Evolutionary conservation across 305 asterid species (phyloP), one percentile per base, ranked within the genome.

Genomic region (Andrographis paniculata): DNA sequence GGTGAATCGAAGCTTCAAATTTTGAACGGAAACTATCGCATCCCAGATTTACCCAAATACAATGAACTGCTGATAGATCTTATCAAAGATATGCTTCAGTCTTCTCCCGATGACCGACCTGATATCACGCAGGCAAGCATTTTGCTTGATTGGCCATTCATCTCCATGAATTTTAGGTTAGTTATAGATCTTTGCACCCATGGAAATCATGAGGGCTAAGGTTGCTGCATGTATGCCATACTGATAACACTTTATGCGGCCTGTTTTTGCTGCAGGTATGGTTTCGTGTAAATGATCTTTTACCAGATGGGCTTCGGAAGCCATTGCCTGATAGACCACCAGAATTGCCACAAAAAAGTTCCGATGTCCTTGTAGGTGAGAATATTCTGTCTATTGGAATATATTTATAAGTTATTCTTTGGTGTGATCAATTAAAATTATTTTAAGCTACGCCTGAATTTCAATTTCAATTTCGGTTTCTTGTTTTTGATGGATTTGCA

Each of bases 81-180:
- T 35, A 78, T 82, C 58, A 73, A 63, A 68, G 95, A 86, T 46
- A 73, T 67, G 82, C 95, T 89, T 67, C 94, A 86, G 38, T 67
- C 95, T 50, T 83, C 94, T 19, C 95, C 98, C 18, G 71, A 73
- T 22, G 74, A 79, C 70, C 70, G 98, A 76, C 98, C 98, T 50
- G 95, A 89, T 71, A 82, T 89, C 82, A 80, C 94, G 73, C 96
- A 89, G 96, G 96, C 96, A 89, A 82, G 93, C 87, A 62, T 77
- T 84, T 79, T 67, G 84, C 94, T 76, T 77, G 94, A 81, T 84
- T 75, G 87, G 88, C 78, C 85, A 76, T 81, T 84, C 81, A 78
- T 84, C 87, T 72, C 70, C 79, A 75, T 82, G 76, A 74, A 62
- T 65, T n/a, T 79, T 78, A 80, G 91, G 94, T 74, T 82, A 79